Percentiles rank a stretch among this genome's conserved stretches.
Conservation (phyloP, 2,329 filamentous ascomycete genomes). For the Aureobasidium sp. region DNA sequence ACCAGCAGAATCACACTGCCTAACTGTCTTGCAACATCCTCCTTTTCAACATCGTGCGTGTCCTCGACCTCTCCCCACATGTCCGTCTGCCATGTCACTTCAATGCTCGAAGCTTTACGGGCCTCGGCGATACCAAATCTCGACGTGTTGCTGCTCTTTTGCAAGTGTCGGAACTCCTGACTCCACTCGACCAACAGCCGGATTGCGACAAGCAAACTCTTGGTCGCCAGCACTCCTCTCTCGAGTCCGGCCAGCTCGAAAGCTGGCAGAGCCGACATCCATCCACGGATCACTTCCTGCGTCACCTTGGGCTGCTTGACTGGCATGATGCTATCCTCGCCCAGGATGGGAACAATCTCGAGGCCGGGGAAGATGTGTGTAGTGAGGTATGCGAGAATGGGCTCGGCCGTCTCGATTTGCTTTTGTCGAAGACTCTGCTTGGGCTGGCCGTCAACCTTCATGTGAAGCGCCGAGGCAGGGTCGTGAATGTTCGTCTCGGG, state of each 20-base stretch:
- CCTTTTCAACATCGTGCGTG: slow-evolving; percentile 91
- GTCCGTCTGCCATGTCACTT: slow-evolving; percentile 81
- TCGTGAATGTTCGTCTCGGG: slow-evolving; percentile 46
- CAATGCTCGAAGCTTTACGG: slow-evolving; percentile 64
- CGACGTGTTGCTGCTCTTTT: slow-evolving; percentile 27
- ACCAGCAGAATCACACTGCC: slow-evolving; percentile 80
- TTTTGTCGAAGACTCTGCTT: slow-evolving; percentile 53
- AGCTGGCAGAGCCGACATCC: slow-evolving; percentile 61
- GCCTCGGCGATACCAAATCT: slow-evolving; percentile 77
- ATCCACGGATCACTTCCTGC: slow-evolving; percentile 65
- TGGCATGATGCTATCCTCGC: slow-evolving; percentile 66
- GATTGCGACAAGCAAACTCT: slow-evolving; percentile 71
- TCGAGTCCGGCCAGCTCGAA: slow-evolving; percentile 86
- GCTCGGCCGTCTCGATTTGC: slow-evolving; percentile 60
- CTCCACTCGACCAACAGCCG: slow-evolving; percentile 83
- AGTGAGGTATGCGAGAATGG: slow-evolving; percentile 63
- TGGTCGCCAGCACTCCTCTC: slow-evolving; percentile 71
- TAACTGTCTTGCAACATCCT: slow-evolving; percentile 78
- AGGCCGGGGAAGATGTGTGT: slow-evolving; percentile 75
- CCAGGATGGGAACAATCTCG: slow-evolving; percentile 71
- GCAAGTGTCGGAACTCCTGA: slow-evolving; percentile 53
- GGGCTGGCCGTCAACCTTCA: slow-evolving; percentile 35
- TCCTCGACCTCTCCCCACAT: slow-evolving; percentile 98
- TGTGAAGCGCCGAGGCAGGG: slow-evolving; percentile 17
- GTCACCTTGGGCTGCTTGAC: slow-evolving; percentile 63